A percentile compares a stretch with the other conserved stretches of the same genome.
phyloP scores from a whole-genome alignment of 495 filamentous ascomycete genomes.

The Tirmania nivea region DNA sequence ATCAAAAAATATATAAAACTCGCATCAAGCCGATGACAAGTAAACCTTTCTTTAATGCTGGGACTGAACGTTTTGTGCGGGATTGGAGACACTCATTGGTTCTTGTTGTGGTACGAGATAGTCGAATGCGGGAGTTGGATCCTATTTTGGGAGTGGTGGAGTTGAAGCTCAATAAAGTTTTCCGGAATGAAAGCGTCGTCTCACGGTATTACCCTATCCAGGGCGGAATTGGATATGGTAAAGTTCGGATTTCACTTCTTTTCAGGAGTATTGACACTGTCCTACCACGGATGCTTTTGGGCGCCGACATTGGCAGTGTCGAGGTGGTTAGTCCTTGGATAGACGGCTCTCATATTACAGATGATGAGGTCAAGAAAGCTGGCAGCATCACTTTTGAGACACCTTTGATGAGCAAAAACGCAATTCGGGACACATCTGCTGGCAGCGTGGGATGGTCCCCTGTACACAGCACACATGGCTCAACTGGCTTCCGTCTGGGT shows the following conservation, averaged over 20 bases:
- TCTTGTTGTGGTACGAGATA: constrained; percentile 42
- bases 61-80: constrained; percentile 47
- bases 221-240: constrained; percentile 48
- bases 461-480: not conserved
- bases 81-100: constrained; percentile 44
- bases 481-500: constrained; percentile 22
- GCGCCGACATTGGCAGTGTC: constrained; percentile 46
- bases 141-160: constrained; percentile 45
- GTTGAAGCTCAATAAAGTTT: constrained; percentile 35
- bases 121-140: constrained; percentile 40
- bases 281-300: constrained; percentile 30
- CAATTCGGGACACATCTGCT: not conserved
- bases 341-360: constrained; percentile 8
- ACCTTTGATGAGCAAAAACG: constrained; percentile 7
- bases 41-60: constrained; percentile 59
- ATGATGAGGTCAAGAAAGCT: constrained; percentile 8
- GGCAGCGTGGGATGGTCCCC: constrained; percentile 6
- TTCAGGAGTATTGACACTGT: constrained; percentile 44
- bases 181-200: constrained; percentile 35
- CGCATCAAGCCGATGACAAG: constrained; percentile 55
- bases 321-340: constrained; percentile 28
- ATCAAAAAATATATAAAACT: constrained; percentile 46
- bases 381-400: constrained; percentile 10
- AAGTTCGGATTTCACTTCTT: constrained; percentile 40
- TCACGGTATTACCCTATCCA: constrained; percentile 36